phyloP scores from a whole-genome alignment of 2,329 filamentous ascomycete genomes.

The Fusarium irregulare region DNA sequence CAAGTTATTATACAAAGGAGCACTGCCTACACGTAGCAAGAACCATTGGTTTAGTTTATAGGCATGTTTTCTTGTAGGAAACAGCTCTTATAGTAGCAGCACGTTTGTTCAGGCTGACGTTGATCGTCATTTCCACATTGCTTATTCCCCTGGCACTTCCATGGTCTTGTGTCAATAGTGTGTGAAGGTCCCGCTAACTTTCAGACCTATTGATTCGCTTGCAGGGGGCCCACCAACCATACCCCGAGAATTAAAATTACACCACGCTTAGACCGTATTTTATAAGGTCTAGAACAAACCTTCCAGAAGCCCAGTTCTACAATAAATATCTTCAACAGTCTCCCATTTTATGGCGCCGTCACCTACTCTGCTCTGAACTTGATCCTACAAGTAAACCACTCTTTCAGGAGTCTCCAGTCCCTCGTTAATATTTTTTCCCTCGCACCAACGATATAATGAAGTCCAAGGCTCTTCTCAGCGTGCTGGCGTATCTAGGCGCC shows the following conservation, averaged over 20 bases:
- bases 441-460: not conserved
- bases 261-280: rapidly evolving
- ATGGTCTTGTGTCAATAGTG: not conserved
- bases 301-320: not conserved
- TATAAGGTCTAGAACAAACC: not conserved
- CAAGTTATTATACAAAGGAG: not conserved
- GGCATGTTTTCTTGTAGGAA: not conserved
- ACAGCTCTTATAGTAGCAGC: not conserved
- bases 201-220: not conserved
- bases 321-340: not conserved
- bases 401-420: not conserved
- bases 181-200: not conserved
- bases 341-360: not conserved
- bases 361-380: not conserved
- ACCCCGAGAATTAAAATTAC: not conserved
- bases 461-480: not conserved
- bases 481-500: not conserved
- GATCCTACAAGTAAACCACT: not conserved
- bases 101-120: not conserved
- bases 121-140: not conserved
- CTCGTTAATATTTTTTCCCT: rapidly evolving
- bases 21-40: not conserved
- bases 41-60: not conserved
- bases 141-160: not conserved
- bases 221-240: constrained; percentile 11